Percentiles rank a stretch among this genome's conserved stretches.
Evolutionary conservation across 2,329 filamentous ascomycete genomes (phyloP).

Genomic region (Nemania sp.): DNA sequence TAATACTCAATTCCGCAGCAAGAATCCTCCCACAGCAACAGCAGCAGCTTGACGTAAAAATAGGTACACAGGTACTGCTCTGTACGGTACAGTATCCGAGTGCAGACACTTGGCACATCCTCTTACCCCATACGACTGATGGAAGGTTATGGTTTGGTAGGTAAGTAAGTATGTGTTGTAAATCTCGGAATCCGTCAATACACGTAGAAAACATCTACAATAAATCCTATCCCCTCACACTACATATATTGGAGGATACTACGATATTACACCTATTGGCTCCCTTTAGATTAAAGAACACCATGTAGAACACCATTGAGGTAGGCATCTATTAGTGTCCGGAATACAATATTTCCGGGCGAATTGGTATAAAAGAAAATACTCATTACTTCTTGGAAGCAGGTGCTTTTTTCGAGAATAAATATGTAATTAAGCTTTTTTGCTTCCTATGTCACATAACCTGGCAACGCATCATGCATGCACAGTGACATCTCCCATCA

Average conservation of each 20-base stretch:
- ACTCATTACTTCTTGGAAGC: background rate
- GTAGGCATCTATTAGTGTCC: background rate
- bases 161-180: constrained; percentile 8
- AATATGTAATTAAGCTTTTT: background rate
- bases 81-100: background rate
- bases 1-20: background rate
- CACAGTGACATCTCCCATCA: constrained; percentile 1
- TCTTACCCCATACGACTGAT: no score
- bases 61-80: constrained; percentile 11
- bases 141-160: no score
- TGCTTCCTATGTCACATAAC: background rate
- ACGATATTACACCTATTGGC: no score
- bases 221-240: constrained; percentile 2
- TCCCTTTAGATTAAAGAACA: no score
- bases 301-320: no score
- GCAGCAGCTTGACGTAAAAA: constrained; percentile 13
- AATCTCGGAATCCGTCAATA: constrained; percentile 19
- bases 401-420: background rate
- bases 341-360: no score
- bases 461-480: constrained; percentile 7
- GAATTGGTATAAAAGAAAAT: no score
- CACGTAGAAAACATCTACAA: no score
- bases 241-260: no score
- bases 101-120: background rate
- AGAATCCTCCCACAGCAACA: constrained; percentile 17